Evolutionary conservation across 768 basidiomycete genomes (phyloP), one percentile per base, ranked within the genome.

Genomic region (Auricularia sp.): DNA sequence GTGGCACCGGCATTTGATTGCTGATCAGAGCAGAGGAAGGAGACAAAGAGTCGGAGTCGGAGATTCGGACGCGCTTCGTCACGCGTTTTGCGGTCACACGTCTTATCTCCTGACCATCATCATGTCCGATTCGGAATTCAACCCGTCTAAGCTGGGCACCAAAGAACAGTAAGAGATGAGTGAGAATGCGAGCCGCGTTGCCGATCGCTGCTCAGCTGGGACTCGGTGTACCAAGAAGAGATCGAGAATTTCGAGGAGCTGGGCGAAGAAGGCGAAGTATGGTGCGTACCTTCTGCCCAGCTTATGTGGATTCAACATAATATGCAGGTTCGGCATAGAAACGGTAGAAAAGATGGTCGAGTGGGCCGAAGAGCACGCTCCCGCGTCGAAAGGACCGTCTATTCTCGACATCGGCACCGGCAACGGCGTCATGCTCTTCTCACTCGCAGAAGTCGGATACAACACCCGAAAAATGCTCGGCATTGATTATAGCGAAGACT

Each of bases 181-280:
- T 21, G 18, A 18, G 21, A 35, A 3, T 65, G 61, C 39, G 36
- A 42, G 34, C n/a, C 66, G 29, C n/a, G 10, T 21, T 36, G 56
- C 11, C n/a, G 39, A 63, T 21, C 54, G n/a, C 42, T 24, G 64
- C 18, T 39, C 68, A 92, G 90, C 73, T 93, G 92, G 92, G 89
- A 93, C 71, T 69, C 78, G 54, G 85, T 89, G 7, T 94, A 93
- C 73, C 77, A 84, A 45, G 78, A 80, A 51, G 92, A 94, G 70
- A 75, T 92, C 37, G 73, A 71, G 44, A 89, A 89, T 70, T 93
- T 91, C 67, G 77, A 84, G 36, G 92, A 91, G 62, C 83, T 85
- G 36, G 87, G 88, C 21, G 90, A 93, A 71, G 90, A 92, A 73
- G 92, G 92, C 42, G 92, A 94, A 74, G 79, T 91, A 33, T 94